Evolutionary conservation across 345 rosid species (phyloP), one percentile per base, ranked within the genome.

Genomic region (Carallia brachiata): DNA sequence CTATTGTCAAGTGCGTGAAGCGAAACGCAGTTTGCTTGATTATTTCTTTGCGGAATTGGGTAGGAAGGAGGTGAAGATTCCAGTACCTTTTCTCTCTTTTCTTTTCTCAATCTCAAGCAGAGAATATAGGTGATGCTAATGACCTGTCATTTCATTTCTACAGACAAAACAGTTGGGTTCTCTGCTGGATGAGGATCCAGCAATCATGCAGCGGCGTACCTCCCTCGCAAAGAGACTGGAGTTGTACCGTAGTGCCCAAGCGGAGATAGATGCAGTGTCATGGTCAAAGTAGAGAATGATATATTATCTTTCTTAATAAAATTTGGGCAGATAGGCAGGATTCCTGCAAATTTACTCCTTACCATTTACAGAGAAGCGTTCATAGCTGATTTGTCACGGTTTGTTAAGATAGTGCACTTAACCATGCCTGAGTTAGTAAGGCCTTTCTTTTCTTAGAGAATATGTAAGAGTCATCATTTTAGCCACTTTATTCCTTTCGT

Each of bases 1-100:
- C 39, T 87, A 91, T 61, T 88, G 98, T 79, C 97, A 94, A 90
- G 98, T 94, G 30, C 92, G 93, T 2, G 97, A 90, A 75, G 97
- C 96, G 8, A 94, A 91, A 68, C 88, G 97, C 75, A 79, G 97
- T 82, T 84, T 94, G 58, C 93, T 91, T 13, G 98, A 94, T 79
- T 61, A 82, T 77, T 94, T 90, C 77, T 94, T 90, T 76, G 83
- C 96, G 1, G 97, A 94, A 61, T 73, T 94, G 80, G 98, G 98
- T 50, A 79, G 67, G 77, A 94, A 80, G 74, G 98, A 91, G 90
- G 98, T 88, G 64, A 75, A 73, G 15, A 65, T 34, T 52, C 23
- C 47, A 27, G 6, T 12, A 23, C n/a, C 36, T 7, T 23, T 3
- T 15, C 57, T 37, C n/a, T 44, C 47, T 28, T 19, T 48, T n/a